phyloP scores from a whole-genome alignment of 768 basidiomycete species.

The Boletus rex-veris region DNA sequence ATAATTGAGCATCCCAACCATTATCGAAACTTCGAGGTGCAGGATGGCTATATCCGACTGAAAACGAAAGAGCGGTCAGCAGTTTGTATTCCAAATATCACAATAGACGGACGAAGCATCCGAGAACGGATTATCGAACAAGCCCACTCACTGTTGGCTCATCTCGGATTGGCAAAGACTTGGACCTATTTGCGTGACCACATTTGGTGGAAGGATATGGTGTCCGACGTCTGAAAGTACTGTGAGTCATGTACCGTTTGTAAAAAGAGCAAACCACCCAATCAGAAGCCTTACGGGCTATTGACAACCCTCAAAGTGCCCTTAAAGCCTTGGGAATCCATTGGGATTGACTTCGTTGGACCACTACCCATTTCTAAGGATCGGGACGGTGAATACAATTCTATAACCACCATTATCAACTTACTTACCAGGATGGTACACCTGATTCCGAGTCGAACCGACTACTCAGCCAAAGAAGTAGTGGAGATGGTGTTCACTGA shows the following conservation, averaged over 20 bases:
- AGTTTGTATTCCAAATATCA: slow-evolving; percentile 27
- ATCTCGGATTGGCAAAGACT: slow-evolving; percentile 36
- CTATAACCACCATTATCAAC: slow-evolving; percentile 24
- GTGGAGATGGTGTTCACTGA: slow-evolving; percentile 35
- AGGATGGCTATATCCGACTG: slow-evolving; percentile 18
- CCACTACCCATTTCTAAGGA: slow-evolving; percentile 28
- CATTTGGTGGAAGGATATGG: slow-evolving; percentile 38
- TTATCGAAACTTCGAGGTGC: slow-evolving; percentile 22
- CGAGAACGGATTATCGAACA: slow-evolving; percentile 35
- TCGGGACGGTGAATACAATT: slow-evolving; percentile 19
- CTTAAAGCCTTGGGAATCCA: slow-evolving; percentile 32
- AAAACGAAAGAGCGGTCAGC: background rate
- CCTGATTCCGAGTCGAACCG: slow-evolving; percentile 15
- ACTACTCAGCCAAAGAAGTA: slow-evolving; percentile 32
- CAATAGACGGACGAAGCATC: slow-evolving; percentile 9
- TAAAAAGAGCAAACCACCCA: slow-evolving; percentile 10
- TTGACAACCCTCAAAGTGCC: slow-evolving; percentile 29
- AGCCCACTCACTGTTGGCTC: slow-evolving; percentile 39
- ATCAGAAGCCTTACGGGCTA: slow-evolving; percentile 26
- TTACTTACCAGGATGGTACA: slow-evolving; percentile 22
- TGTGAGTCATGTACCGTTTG: background rate
- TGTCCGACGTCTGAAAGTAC: slow-evolving; percentile 14
- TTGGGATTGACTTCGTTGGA: slow-evolving; percentile 41
- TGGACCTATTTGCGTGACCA: slow-evolving; percentile 14
- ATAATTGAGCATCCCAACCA: background rate